phyloP scores from a whole-genome alignment of 352 stramenopile genomes.

The Phytophthora ramorum region DNA sequence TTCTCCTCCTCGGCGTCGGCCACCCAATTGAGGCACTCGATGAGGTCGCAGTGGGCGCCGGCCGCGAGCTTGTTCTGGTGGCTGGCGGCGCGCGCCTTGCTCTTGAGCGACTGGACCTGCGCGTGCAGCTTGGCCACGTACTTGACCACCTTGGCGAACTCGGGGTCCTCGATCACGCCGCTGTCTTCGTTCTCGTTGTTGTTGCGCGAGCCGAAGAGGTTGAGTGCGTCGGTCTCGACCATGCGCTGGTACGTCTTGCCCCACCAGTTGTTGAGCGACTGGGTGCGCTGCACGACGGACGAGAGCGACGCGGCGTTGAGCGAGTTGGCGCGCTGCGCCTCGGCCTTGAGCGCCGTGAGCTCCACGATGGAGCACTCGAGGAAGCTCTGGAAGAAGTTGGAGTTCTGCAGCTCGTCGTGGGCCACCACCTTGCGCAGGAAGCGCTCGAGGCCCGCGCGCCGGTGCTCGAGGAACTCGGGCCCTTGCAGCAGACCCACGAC shows the following conservation, averaged over 20 bases:
- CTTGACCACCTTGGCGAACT: slow-evolving; percentile 68
- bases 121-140: slow-evolving; percentile 73
- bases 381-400: slow-evolving; percentile 75
- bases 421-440: slow-evolving; percentile 82
- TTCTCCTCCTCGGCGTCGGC: slow-evolving; percentile 76
- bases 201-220: slow-evolving; percentile 61
- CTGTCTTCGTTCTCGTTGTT: slow-evolving; percentile 26
- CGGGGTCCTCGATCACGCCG: slow-evolving; percentile 73
- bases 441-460: slow-evolving; percentile 75
- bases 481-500: slow-evolving; percentile 78
- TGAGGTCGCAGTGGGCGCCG: slow-evolving; percentile 85
- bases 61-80: slow-evolving; percentile 77
- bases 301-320: slow-evolving; percentile 46
- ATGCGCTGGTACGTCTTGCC: slow-evolving; percentile 84
- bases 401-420: slow-evolving; percentile 79
- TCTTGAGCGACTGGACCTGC: slow-evolving; percentile 70
- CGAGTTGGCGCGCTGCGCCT: slow-evolving; percentile 33
- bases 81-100: slow-evolving; percentile 63
- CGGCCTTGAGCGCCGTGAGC: slow-evolving; percentile 73
- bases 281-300: slow-evolving; percentile 65
- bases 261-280: slow-evolving; percentile 83
- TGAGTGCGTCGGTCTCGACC: slow-evolving; percentile 81
- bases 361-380: slow-evolving; percentile 80
- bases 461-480: slow-evolving; percentile 83
- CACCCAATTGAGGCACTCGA: slow-evolving; percentile 73